Evolutionary conservation across 495 filamentous ascomycete species (phyloP), one percentile per base, ranked within the genome.

Genomic region (Ramalina intermedia): DNA sequence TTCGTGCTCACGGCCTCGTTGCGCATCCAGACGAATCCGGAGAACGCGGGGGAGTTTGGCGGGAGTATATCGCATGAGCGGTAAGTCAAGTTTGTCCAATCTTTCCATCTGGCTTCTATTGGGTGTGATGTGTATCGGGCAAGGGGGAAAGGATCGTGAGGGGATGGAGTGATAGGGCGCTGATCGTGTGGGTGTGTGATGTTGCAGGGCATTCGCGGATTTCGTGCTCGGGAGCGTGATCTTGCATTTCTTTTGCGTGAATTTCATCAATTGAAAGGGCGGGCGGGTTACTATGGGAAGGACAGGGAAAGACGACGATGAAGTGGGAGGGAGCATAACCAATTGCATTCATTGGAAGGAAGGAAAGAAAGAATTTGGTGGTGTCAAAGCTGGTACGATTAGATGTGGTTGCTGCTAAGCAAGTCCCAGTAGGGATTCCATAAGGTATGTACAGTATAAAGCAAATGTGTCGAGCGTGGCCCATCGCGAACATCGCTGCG

Each of bases 211-310:
- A 14, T 98, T 98, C 65, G 91, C 91, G 57, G 91, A 98, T 73
- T 98, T 81, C 58, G 80, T 96, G 53, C 86, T 96, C 49, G 89
- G 88, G 59, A 94, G 87, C 62, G 59, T 98, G 63, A 84, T 98
- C 59, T 67, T 98, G 65, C 91, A 98, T 71, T 94, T 96, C 71
- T 96, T 98, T 74, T 98, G 91, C 68, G 82, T 96, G 57, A 96
- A 98, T 71, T 98, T 98, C 64, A 96, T 98, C 70, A 98, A 98
- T 74, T 96, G 68, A 68, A 7, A 39, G 3, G 6, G 40, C n/a
- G 18, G 18, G 24, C 14, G 18, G 17, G 43, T 20, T 20, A 20
- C 18, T 13, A 9, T n/a, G 23, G 8, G 49, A 27, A 17, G 35
- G 33, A 23, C 8, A 41, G 26, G 18, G 40, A 7, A n/a, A 26